These are phyloP conservation scores for Cystobasidium ongulense DNA, from an alignment of 768 basidiomycete genomes.

Conservation along the genomic window DNA sequence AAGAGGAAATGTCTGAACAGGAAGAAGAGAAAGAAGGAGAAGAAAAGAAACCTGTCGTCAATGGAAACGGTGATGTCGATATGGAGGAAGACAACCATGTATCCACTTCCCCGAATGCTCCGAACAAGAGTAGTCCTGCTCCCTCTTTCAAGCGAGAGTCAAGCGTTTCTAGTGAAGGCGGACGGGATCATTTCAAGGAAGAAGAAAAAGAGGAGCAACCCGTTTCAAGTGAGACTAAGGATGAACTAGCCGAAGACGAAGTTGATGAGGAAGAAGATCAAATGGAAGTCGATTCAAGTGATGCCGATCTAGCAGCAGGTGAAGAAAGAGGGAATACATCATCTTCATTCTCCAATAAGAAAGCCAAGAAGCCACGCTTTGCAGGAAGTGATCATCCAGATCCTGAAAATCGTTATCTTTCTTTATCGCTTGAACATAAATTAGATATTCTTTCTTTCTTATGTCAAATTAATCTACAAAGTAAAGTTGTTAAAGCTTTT, in stretches of 20 bases:
- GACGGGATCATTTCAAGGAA: slow-evolving; percentile 29
- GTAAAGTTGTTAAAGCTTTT: slow-evolving; percentile 74
- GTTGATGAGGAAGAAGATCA: slow-evolving; percentile 47
- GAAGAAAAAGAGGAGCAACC: slow-evolving; percentile 37
- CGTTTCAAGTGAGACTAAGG: not conserved
- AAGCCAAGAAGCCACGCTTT: slow-evolving; percentile 53
- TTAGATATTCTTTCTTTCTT: slow-evolving; percentile 79
- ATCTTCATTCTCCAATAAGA: not conserved
- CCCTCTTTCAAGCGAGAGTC: not conserved
- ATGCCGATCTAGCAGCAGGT: slow-evolving; percentile 46
- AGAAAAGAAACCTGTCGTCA: not conserved
- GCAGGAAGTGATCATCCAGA: slow-evolving; percentile 10
- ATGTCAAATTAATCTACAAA: slow-evolving; percentile 79
- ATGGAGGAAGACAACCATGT: not conserved
- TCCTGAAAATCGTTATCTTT: slow-evolving; percentile 35
- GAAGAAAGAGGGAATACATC: slow-evolving; percentile 47
- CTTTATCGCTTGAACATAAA: slow-evolving; percentile 56
- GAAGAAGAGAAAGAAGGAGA: not conserved
- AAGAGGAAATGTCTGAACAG: not conserved
- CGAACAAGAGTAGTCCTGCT: not conserved
- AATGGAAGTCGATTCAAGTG: slow-evolving; percentile 22
- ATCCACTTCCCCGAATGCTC: not conserved
- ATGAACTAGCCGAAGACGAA: slow-evolving; percentile 40
- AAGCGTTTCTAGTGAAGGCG: not conserved
- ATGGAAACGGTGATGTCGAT: not conserved